Conservation (phyloP, 192 early-diverging fungal species). For the Martensiomyces pterosporus region DNA sequence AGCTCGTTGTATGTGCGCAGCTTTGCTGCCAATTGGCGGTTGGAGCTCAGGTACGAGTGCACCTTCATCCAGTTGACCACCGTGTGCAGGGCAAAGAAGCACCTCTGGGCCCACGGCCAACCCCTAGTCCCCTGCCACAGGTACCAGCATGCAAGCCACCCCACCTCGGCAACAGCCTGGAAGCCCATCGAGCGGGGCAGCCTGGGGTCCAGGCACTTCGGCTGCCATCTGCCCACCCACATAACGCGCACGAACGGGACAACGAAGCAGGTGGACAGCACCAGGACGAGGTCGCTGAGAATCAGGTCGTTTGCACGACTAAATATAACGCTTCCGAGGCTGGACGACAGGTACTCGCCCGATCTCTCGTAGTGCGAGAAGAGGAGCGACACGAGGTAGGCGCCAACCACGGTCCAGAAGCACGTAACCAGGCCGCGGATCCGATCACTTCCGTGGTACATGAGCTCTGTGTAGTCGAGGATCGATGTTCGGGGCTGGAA, state of each 20-base stretch:
- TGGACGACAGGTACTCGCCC: conserved; percentile 32
- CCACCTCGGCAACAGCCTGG: conserved; percentile 60
- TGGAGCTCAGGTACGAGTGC: conserved; percentile 86
- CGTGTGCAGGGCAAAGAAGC: conserved; percentile 81
- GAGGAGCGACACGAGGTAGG: conserved; percentile 39
- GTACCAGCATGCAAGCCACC: conserved; percentile 57
- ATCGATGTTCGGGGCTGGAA: conserved; percentile 43
- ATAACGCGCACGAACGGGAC: conserved; percentile 51
- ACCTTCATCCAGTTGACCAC: conserved; percentile 95
- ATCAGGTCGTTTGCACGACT: conserved; percentile 60
- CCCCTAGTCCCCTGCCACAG: conserved; percentile 58
- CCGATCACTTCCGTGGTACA: conserved; percentile 47
- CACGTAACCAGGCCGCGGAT: conserved; percentile 46
- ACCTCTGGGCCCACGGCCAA: conserved; percentile 89
- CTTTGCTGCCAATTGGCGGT: conserved; percentile 61
- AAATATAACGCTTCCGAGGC: conserved; percentile 28
- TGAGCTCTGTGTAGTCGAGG: conserved; percentile 50
- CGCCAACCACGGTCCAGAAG: conserved; percentile 48
- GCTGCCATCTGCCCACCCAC: conserved; percentile 29
- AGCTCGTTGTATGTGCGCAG: conserved; percentile 16
- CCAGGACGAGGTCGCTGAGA: conserved; percentile 66
- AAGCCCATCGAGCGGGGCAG: conserved; percentile 10
- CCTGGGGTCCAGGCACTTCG: conserved; percentile 19
- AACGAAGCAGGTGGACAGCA: conserved; percentile 59
- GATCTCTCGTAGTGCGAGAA: conserved; percentile 36